Evolutionary conservation across 2,329 filamentous ascomycete species (phyloP), one percentile per base, ranked within the genome.

Genomic region (Trichoderma pleuroti): DNA sequence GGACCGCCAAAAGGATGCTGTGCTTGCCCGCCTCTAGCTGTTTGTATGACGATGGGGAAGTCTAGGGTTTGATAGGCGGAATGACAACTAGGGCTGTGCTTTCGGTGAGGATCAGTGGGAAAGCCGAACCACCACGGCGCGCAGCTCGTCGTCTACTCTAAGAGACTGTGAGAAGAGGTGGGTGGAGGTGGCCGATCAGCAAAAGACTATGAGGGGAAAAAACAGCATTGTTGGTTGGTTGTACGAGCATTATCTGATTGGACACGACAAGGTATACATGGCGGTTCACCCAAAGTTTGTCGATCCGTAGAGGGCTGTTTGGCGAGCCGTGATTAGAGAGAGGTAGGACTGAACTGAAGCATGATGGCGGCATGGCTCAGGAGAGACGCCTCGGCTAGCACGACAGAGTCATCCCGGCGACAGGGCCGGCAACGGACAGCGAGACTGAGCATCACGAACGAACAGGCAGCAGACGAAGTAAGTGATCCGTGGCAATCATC

Each of bases 21-120:
- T 54, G 42, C 32, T 62, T 39, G 56, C 28, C 63, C 57, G 56
- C 59, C 16, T 54, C 39, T 49, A 68, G 26, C n/a, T 60, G 21
- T 36, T 30, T 39, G 46, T 60, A 49, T 67, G 21, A 36, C 49
- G 56, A 71, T 65, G 61, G 68, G 68, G 68, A 61, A 68, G 68
- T 54, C 63, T 24, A 62, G 69, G 69, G 56, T 67, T 61, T 71
- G 69, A 71, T 71, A 71, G 69, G 63, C 57, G 56, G 69, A 54
- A 49, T 16, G 28, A 39, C 12, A 28, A 71, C 69, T 28, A 49
- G 62, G 69, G 69, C 42, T 68, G 56, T 42, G 62, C 49, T 60
- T 59, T 68, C 57, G 69, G 63, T 71, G 69, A 71, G 69, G 26
- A 49, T 32, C 54, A 62, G 46, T 42, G 30, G 34, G 56, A 66